Evolutionary conservation across 2,329 filamentous ascomycete species (phyloP).

Genomic region (Penicillium polonicum): DNA sequence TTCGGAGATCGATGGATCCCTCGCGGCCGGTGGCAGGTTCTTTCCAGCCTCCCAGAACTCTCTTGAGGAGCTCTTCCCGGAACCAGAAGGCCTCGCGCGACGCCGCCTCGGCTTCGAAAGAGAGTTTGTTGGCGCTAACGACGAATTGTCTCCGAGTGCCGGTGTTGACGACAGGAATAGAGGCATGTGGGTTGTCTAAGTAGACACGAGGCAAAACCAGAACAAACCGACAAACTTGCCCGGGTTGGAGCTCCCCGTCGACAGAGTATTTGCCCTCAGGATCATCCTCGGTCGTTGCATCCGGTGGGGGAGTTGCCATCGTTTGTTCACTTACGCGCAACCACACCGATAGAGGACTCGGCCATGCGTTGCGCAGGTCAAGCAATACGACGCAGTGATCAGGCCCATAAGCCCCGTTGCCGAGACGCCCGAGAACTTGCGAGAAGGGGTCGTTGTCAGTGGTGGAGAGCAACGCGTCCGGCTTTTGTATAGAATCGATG

Average conservation of each 20-base stretch:
- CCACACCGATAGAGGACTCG: conserved; percentile 68
- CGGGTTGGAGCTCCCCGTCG: conserved; percentile 53
- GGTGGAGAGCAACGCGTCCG: conserved; percentile 16
- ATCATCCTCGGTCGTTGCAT: conserved; percentile 19
- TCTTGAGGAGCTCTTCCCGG: conserved; percentile 73
- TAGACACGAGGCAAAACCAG: conserved; percentile 74
- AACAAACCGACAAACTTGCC: conserved; percentile 69
- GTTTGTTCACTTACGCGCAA: conserved; percentile 50
- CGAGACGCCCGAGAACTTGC: conserved; percentile 45
- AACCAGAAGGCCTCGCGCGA: conserved; percentile 89
- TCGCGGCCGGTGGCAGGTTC: conserved; percentile 57
- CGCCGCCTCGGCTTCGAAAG: conserved; percentile 73
- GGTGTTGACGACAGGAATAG: conserved; percentile 77
- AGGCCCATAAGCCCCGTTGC: conserved; percentile 45
- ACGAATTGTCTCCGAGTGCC: conserved; percentile 89
- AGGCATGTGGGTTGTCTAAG: conserved; percentile 70
- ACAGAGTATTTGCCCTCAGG: conserved; percentile 32
- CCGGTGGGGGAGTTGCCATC: conserved; percentile 4
- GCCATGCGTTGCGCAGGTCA: conserved; percentile 89
- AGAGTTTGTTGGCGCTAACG: conserved; percentile 74
- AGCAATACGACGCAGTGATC: conserved; percentile 77
- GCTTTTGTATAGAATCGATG: conserved; percentile 5
- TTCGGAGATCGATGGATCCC: conserved; percentile 73
- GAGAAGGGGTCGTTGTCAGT: conserved; percentile 46
- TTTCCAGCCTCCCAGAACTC: conserved; percentile 70